Percentiles rank a stretch among this genome's conserved stretches.
These are phyloP conservation scores for Kondoa subrosea DNA, from an alignment of 768 basidiomycete species.

Conservation along the genomic window DNA sequence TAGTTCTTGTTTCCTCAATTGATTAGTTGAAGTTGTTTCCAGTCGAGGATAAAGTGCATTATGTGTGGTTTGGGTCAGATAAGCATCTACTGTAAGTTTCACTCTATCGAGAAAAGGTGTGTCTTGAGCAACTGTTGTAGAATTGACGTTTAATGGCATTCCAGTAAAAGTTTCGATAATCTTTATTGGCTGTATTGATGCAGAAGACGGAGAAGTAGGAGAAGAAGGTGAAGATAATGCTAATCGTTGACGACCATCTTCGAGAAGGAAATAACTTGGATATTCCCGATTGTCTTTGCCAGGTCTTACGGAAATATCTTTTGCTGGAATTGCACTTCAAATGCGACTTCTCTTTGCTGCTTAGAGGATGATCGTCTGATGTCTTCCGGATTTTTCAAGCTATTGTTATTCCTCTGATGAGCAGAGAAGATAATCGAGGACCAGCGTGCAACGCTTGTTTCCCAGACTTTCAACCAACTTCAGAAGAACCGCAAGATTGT, in stretches of 20 bases:
- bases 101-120: constrained; percentile 12
- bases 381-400: too few relatives aligned
- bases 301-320: too few relatives aligned
- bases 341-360: too few relatives aligned
- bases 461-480: too few relatives aligned
- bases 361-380: too few relatives aligned
- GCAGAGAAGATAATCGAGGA: too few relatives aligned
- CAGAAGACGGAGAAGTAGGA: not conserved
- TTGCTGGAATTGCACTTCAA: too few relatives aligned
- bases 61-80: not conserved
- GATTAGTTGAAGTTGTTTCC: constrained; percentile 15
- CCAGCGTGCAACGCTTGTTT: too few relatives aligned
- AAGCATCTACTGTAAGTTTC: constrained; percentile 8
- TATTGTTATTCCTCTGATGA: too few relatives aligned
- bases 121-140: constrained; percentile 7
- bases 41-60: constrained; percentile 6
- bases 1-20: constrained; percentile 11
- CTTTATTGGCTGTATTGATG: too few relatives aligned
- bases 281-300: too few relatives aligned
- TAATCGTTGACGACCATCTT: constrained; percentile 7
- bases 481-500: too few relatives aligned
- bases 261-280: constrained; percentile 1
- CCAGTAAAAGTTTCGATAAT: not conserved
- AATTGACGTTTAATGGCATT: not conserved
- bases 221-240: not conserved